Percentiles rank a stretch among this genome's conserved stretches.
Evolutionary conservation across 2,329 filamentous ascomycete species (phyloP).

Genomic region (Septoria linicola): DNA sequence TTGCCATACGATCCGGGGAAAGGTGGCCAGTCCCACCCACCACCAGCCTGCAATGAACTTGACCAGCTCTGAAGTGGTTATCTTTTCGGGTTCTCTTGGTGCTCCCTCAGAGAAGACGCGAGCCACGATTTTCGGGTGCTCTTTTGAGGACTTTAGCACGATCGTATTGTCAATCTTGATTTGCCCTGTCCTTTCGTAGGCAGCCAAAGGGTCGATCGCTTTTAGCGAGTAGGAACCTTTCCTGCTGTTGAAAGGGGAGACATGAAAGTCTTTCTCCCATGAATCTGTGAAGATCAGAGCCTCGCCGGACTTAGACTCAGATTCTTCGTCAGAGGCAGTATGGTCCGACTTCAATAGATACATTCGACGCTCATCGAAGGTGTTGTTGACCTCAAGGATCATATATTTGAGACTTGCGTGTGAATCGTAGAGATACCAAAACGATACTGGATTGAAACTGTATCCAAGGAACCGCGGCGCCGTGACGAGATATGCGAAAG

Average conservation of each 20-base stretch:
- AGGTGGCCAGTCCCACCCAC: conserved; percentile 66
- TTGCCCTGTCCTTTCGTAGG: conserved; percentile 29
- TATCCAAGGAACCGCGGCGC: conserved; percentile 68
- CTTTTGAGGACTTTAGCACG: conserved; percentile 60
- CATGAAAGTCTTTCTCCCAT: conserved; percentile 72
- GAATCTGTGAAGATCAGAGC: conserved; percentile 47
- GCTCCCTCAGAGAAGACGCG: conserved; percentile 56
- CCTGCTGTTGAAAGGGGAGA: conserved; percentile 68
- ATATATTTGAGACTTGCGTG: conserved; percentile 60
- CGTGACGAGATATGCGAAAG: conserved; percentile 69
- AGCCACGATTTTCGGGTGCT: conserved; percentile 61
- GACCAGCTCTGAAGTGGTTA: conserved; percentile 40
- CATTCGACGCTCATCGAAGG: conserved; percentile 68
- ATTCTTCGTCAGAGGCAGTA: conserved; percentile 2
- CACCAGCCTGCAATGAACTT: conserved; percentile 52
- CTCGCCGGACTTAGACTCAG: conserved; percentile 11
- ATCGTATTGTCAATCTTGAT: conserved; percentile 58
- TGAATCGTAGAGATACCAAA: conserved; percentile 72
- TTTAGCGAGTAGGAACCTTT: conserved; percentile 50
- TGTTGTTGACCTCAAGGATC: conserved; percentile 74
- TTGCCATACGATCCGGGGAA: conserved; percentile 64
- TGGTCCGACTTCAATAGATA: conserved; percentile 57
- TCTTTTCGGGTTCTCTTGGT: conserved; percentile 51
- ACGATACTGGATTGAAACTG: conserved; percentile 72
- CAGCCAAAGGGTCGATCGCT: conserved; percentile 47